Evolutionary conservation across 495 filamentous ascomycete species (phyloP), one percentile per base, ranked within the genome.

Genomic region (Xylaria longipes): DNA sequence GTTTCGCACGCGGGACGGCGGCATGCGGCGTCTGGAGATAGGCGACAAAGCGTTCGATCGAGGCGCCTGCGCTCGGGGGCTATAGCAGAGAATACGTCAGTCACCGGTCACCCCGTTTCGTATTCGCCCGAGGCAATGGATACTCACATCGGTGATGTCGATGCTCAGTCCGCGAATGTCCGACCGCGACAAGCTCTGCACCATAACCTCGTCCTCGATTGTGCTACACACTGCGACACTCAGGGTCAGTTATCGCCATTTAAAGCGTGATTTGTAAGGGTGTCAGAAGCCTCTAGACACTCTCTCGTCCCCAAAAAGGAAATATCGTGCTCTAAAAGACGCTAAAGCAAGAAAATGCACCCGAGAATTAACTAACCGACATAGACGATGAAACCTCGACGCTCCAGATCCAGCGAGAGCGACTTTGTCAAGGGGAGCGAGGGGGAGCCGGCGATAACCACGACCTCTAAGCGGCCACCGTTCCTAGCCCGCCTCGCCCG

Each of bases 361-460:
- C n/a, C n/a, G n/a, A n/a, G n/a, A n/a, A n/a, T n/a, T n/a, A n/a
- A n/a, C n/a, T n/a, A n/a, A n/a, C n/a, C n/a, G 62, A 99, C 84
- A 76, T 93, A 98, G 29, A 98, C 94, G 58, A 98, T 93, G 77
- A 97, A 98, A 17, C 97, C 97, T 63, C 94, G 89, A 63, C 94
- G 88, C 80, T 98, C 96, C 68, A 99, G 78, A 75, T 98, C 97
- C 35, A 93, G 77, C 1, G 93, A 89, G 69, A 99, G 87, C 20
- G 93, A 92, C 71, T 90, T 88, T 1, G 92, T 93, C 75, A 97
- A 85, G 25, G 94, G 93, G 70, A 96, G 89, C 71, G 91, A 88
- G 6, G 93, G 90, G 1, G 92, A 91, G 48, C 96, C 95, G 41
- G 94, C 93, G 71, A 99, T 83, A 20, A 97, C 92, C 57, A 99